Conservation (phyloP, 2,329 filamentous ascomycete species). For the Fusarium sororula region DNA sequence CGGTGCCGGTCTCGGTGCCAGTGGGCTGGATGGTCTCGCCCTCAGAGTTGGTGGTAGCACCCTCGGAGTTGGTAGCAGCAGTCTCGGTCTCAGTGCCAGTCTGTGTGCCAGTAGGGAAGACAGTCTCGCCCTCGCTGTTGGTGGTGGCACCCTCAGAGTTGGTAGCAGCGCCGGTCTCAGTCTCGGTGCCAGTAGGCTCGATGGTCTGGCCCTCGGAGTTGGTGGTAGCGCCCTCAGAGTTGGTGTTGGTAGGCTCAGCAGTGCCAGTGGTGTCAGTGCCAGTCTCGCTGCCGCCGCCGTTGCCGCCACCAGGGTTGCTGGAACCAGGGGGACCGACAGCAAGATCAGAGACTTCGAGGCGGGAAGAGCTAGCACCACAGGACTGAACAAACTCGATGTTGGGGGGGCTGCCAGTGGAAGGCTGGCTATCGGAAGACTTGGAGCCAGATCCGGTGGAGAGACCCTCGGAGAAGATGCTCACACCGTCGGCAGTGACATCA, state of each 20-base stretch:
- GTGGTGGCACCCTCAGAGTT: background rate
- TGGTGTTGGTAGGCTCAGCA: background rate
- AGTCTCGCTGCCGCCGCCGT: background rate
- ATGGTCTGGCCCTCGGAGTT: slow-evolving; percentile 6
- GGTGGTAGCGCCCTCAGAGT: background rate
- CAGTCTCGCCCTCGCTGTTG: no score
- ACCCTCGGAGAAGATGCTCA: background rate
- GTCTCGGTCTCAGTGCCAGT: background rate
- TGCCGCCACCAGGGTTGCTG: background rate
- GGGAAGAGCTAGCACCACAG: background rate
- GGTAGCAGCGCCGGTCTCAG: background rate
- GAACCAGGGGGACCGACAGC: slow-evolving; percentile 1
- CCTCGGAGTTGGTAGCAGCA: background rate
- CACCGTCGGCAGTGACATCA: background rate
- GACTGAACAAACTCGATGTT: slow-evolving; percentile 3
- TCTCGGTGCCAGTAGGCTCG: background rate
- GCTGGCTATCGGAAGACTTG: fast-evolving
- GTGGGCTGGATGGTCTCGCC: slow-evolving; percentile 5
- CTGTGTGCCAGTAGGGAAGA: no score
- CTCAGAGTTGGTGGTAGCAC: background rate
- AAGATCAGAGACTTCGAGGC: background rate
- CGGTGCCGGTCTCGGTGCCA: slow-evolving; percentile 31
- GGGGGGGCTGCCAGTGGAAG: background rate
- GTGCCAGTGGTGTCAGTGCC: slow-evolving; percentile 48
- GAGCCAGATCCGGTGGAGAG: background rate